Base-by-base conservation (phyloP, 768 basidiomycete genomes). In the Kwoniella dendrophila region DNA sequence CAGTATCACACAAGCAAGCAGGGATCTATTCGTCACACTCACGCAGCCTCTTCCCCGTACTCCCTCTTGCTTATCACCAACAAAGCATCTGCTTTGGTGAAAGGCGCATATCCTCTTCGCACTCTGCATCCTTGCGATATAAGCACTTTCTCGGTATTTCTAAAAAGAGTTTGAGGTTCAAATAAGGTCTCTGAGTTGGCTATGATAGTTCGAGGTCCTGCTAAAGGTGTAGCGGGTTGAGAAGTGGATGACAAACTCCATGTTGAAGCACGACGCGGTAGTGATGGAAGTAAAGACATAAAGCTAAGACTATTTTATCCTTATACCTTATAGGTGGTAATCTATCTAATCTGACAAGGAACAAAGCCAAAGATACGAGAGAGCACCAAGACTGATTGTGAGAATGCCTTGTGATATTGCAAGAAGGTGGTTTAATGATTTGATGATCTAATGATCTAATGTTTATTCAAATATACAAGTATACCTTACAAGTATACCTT, bases 81-180 rank as follows among this genome's bases (percentile, higher is more conserved):
- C 34, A 65, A 34, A 10, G 57, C 64, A 34, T 66, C 61, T 1
- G 61, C 68, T 30, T 60, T 58, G 26, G 34, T 38, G 29, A 68
- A 60, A 12, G 57, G 49, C 22, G 56, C 32, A 26, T 57, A 53
- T 7, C 61, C 68, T 16, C 41, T 62, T 43, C 64, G 44, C n/a
- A 60, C 57, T 12, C 68, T 49, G 48, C 68, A 65, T 22, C 61
- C 52, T 38, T 62, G 56, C 18, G 53, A 44, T 11, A 56, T 59
- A 8, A 61, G 6, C 4, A 69, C 58, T 14, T 27, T 38, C 48
- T 69, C 68, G 12, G 56, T 54, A 3, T 54, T 51, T 22, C 68
- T 55, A 34, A 69, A 55, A 5, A 66, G 41, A 8, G 54, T 26
- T 32, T 50, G 52, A 2, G 43, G 53, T 24, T 66, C 59, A 29